phyloP scores from a whole-genome alignment of 495 filamentous ascomycete genomes.

The Tuber indicum region DNA sequence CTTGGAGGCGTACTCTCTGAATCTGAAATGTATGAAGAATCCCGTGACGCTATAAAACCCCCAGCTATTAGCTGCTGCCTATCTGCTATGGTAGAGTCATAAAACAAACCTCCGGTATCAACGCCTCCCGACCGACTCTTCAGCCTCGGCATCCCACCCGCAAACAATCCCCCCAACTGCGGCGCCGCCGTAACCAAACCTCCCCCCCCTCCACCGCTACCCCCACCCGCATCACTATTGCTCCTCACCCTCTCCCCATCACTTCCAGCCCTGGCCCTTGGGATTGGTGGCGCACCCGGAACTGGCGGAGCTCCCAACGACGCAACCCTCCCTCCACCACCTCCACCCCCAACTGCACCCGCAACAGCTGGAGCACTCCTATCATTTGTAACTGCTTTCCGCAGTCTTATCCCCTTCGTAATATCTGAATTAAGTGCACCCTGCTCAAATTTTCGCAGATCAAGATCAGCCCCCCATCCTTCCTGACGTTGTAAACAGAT shows the following conservation, averaged over 20 bases:
- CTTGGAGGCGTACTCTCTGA: slow-evolving; percentile 56
- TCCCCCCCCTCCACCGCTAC: slow-evolving; percentile 32
- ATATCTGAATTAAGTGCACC: slow-evolving; percentile 88
- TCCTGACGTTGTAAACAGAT: neutral
- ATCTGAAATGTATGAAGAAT: slow-evolving; percentile 70
- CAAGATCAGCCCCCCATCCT: neutral
- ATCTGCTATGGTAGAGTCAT: neutral
- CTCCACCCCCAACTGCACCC: slow-evolving; percentile 49
- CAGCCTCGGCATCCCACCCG: slow-evolving; percentile 90
- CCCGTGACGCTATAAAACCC: slow-evolving; percentile 53
- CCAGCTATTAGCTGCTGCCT: slow-evolving; percentile 36
- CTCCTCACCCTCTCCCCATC: slow-evolving; percentile 28
- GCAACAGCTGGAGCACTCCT: slow-evolving; percentile 71
- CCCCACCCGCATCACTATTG: slow-evolving; percentile 48
- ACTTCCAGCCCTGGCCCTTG: slow-evolving; percentile 33
- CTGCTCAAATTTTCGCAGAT: slow-evolving; percentile 46
- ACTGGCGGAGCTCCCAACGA: slow-evolving; percentile 73
- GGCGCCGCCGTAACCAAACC: slow-evolving; percentile 56
- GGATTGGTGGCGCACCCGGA: slow-evolving; percentile 49
- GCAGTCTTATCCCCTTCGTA: slow-evolving; percentile 68
- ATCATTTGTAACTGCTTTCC: slow-evolving; percentile 90
- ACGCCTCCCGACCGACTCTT: slow-evolving; percentile 78
- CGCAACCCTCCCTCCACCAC: slow-evolving; percentile 49
- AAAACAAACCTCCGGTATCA: slow-evolving; percentile 65
- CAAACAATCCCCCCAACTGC: slow-evolving; percentile 83